phyloP scores from a whole-genome alignment of 31 red algal species.

The Porphyra umbilicalis region DNA sequence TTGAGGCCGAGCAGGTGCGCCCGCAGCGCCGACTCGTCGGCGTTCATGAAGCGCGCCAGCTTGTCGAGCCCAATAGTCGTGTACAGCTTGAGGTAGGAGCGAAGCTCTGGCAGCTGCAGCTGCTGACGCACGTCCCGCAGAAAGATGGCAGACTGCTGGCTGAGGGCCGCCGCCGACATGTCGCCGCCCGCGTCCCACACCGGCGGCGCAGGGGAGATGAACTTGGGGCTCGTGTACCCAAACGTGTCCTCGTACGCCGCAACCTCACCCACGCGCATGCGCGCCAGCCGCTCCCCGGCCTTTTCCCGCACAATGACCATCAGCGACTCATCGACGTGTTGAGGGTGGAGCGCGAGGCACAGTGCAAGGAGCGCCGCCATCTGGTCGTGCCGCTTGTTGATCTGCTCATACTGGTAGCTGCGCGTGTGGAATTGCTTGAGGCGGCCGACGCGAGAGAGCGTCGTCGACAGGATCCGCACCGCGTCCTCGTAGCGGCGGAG shows the following conservation, averaged over 20 bases:
- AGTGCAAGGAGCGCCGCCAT: constrained; percentile 83
- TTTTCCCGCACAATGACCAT: constrained; percentile 70
- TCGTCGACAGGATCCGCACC: constrained; percentile 58
- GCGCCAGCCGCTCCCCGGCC: constrained; percentile 56
- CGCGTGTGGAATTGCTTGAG: constrained; percentile 89
- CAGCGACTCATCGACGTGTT: constrained; percentile 81
- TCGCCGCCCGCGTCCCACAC: constrained; percentile 48
- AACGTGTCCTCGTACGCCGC: constrained; percentile 75
- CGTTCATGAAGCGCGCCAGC: constrained; percentile 83
- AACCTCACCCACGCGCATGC: constrained; percentile 72
- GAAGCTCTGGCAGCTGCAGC: constrained; percentile 63
- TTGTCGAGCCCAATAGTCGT: constrained; percentile 81
- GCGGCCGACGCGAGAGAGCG: constrained; percentile 64
- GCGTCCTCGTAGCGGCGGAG: constrained; percentile 95
- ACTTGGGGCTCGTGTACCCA: constrained; percentile 86
- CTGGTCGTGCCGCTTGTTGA: constrained; percentile 95
- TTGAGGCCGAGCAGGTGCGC: constrained; percentile 69
- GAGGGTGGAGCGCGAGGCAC: constrained; percentile 49
- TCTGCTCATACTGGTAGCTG: constrained; percentile 94
- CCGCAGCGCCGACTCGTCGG: constrained; percentile 38
- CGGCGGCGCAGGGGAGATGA: constrained; percentile 75
- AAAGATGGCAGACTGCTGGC: constrained; percentile 65
- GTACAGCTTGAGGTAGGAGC: constrained; percentile 78
- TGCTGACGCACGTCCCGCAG: constrained; percentile 77
- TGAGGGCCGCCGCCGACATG: constrained; percentile 56